Evolutionary conservation across 768 basidiomycete species (phyloP), one percentile per base, ranked within the genome.

Genomic region (Boletus barrowsii): DNA sequence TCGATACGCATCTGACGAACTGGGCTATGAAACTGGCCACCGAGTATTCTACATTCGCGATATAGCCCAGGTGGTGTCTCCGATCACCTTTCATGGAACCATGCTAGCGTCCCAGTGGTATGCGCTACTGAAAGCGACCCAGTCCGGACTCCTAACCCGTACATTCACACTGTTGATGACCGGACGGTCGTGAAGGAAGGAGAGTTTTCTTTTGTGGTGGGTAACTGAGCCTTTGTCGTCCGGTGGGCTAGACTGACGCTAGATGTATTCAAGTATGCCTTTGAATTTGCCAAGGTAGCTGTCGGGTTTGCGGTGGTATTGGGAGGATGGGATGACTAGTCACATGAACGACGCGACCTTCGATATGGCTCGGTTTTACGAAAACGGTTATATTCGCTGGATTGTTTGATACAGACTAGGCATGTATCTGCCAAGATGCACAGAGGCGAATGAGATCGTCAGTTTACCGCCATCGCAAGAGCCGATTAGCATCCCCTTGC

Each of bases 261-360:
- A 29, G 8, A 29, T 29, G 26, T 9, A 9, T 29, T 9, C 26
- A 29, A 8, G 26, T 29, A 84, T 62, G 80, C 80, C 49, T 68
- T 81, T 22, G 79, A 84, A 65, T 86, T 85, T 61, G 78, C 80
- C 24, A 84, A 84, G 68, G 72, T 86, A 18, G 80, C 74, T 17
- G 74, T 83, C 13, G 82, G 80, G 1, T 84, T 82, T 54, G 79
- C 77, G 3, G 75, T 83, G 57, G 84, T 86, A 64, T 59, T 84
- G 5, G 59, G 67, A 3, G 64, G 62, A 33, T 67, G 61, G 61
- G 45, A 32, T 0, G 51, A 56, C 9, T 62, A 65, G 14, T 7
- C 26, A 26, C 26, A 26, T 8, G 26, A 26, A 26, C 7, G 26
- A 26, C 26, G 26, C 1, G 8, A 9, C 9, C 26, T 29, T 9